Conservation (phyloP, 1,284 basidiomycete species). For the Irpex rosettiformis region DNA sequence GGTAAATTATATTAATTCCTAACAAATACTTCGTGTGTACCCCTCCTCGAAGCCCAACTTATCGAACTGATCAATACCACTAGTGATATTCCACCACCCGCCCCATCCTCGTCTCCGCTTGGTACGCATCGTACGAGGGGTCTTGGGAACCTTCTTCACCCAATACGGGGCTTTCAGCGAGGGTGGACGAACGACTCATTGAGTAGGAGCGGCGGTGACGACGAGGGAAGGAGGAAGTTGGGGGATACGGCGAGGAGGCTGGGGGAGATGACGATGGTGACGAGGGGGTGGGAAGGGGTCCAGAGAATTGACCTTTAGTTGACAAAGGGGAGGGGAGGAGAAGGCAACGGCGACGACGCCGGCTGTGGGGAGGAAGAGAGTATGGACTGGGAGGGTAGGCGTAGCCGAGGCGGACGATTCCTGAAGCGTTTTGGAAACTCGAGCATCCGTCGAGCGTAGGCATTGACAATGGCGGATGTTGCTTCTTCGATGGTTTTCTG, state of each 20-base stretch:
- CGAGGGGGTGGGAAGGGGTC: constrained; percentile 11
- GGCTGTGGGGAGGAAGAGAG: neutral
- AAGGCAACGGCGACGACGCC: constrained; percentile 9
- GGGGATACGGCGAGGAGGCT: no score
- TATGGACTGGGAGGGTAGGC: constrained; percentile 1
- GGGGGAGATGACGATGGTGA: constrained; percentile 11
- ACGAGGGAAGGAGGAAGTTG: neutral
- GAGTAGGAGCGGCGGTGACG: constrained; percentile 7
- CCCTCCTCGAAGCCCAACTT: no score
- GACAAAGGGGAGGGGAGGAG: neutral
- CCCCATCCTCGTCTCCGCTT: constrained; percentile 30
- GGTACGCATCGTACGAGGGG: constrained; percentile 23
- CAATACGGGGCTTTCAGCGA: constrained; percentile 28
- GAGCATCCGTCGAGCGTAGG: constrained; percentile 22
- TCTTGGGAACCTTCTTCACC: constrained; percentile 25
- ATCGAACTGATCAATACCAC: constrained; percentile 18
- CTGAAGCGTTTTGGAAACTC: constrained; percentile 20
- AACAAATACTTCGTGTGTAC: no score
- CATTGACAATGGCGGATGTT: constrained; percentile 19
- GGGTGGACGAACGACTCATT: constrained; percentile 8
- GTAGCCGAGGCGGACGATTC: constrained; percentile 16
- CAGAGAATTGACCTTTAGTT: neutral
- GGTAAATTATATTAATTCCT: no score
- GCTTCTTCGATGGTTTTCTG: constrained; percentile 14
- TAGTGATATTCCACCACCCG: constrained; percentile 25